A percentile compares a stretch with the other conserved stretches of the same genome.
These are phyloP conservation scores for Fonsecaea pedrosoi DNA, from an alignment of 2,329 filamentous ascomycete genomes.

Conservation along the genomic window DNA sequence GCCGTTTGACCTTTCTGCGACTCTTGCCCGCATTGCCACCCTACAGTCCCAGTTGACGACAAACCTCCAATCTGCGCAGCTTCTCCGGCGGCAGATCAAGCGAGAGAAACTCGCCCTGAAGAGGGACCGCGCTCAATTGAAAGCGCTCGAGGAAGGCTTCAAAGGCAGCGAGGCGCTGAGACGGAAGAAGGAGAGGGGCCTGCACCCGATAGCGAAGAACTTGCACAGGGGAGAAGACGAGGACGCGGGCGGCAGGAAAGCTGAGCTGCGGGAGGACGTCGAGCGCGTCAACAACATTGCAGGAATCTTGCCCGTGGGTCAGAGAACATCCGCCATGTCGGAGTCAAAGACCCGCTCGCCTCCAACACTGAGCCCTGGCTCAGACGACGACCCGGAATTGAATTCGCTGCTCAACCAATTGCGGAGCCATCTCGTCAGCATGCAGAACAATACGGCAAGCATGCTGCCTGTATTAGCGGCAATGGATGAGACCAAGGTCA, in stretches of 20 bases:
- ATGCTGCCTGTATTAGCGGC: conserved; percentile 28
- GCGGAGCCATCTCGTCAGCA: conserved; percentile 52
- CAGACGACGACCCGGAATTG: conserved; percentile 47
- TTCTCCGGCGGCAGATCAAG: conserved; percentile 51
- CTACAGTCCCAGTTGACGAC: conserved; percentile 51
- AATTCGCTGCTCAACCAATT: conserved; percentile 49
- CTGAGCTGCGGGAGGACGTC: conserved; percentile 6
- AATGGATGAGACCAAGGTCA: conserved; percentile 23
- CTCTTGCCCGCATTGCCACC: conserved; percentile 43
- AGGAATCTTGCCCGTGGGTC: conserved; percentile 11
- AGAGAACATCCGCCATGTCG: not conserved
- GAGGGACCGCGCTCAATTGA: conserved; percentile 49
- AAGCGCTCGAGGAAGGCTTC: conserved; percentile 53
- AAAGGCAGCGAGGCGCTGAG: conserved; percentile 49
- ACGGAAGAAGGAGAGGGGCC: conserved; percentile 45
- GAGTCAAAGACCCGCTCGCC: not conserved
- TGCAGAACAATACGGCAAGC: conserved; percentile 49
- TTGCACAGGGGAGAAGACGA: conserved; percentile 32
- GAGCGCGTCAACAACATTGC: conserved; percentile 17
- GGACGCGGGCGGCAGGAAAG: conserved; percentile 43
- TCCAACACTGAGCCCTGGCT: not conserved
- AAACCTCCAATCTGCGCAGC: conserved; percentile 48
- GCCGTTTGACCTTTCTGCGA: conserved; percentile 53
- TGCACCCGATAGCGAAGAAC: conserved; percentile 43
- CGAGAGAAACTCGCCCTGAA: conserved; percentile 52